Evolutionary conservation across 2,329 filamentous ascomycete genomes (phyloP).

Genomic region (Dactylellina haptotyla): DNA sequence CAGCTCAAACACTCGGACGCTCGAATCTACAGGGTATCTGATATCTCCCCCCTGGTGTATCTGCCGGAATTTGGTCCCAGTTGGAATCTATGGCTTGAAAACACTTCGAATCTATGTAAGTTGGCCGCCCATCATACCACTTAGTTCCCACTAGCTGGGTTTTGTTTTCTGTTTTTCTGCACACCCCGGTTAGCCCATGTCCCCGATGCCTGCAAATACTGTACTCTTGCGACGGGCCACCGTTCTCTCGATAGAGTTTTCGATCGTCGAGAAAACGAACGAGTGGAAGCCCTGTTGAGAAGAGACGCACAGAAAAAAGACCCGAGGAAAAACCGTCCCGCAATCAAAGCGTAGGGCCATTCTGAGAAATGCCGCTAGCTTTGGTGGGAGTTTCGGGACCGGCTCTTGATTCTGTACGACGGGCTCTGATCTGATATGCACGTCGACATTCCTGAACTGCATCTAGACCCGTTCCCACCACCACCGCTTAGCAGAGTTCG

Average conservation of each 20-base stretch:
- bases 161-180: background rate
- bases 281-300: background rate
- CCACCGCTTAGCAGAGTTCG: conserved; percentile 19
- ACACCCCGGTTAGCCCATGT: background rate
- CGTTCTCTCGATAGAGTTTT: conserved; percentile 33
- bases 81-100: conserved; percentile 16
- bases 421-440: conserved; percentile 29
- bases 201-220: conserved; percentile 21
- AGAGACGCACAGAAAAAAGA: background rate
- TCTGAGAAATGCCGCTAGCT: conserved; percentile 51
- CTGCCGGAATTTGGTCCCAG: conserved; percentile 12
- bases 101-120: conserved; percentile 1
- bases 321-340: conserved; percentile 4
- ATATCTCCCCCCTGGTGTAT: background rate
- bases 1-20: conserved; percentile 30
- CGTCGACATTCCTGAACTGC: conserved; percentile 53
- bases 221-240: conserved; percentile 1
- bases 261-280: conserved; percentile 7
- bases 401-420: conserved; percentile 22
- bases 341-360: conserved; percentile 25
- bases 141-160: conserved; percentile 8
- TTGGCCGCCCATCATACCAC: background rate
- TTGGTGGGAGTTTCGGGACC: conserved; percentile 24
- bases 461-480: conserved; percentile 52
- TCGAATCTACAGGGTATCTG: background rate